phyloP scores from a whole-genome alignment of 1,284 basidiomycete species.

The Tylopilus sp. region DNA sequence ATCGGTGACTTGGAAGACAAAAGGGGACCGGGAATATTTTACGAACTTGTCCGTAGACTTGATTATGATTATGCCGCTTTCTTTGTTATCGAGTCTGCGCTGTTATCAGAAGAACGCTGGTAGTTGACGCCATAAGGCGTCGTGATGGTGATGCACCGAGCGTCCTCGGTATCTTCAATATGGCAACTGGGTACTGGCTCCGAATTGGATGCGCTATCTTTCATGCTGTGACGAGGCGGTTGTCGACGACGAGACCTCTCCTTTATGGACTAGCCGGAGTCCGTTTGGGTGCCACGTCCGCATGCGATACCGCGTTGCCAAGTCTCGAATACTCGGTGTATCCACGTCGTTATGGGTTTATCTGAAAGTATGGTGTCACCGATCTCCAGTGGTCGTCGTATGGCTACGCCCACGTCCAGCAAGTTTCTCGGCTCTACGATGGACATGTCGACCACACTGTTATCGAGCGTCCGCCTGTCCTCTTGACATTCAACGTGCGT shows the following conservation, averaged over 20 bases:
- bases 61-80: neutral
- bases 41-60: slow-evolving; percentile 4
- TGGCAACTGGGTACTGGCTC: neutral
- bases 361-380: slow-evolving; percentile 2
- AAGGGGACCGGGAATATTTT: neutral
- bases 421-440: neutral
- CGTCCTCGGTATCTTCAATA: slow-evolving; percentile 10
- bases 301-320: slow-evolving; percentile 8
- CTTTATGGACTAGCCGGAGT: slow-evolving; percentile 3
- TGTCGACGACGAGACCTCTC: neutral
- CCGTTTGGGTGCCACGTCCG: neutral
- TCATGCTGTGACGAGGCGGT: neutral
- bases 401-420: neutral
- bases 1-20: neutral
- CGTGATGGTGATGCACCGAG: neutral
- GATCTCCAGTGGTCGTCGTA: neutral
- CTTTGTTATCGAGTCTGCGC: neutral
- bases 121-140: slow-evolving; percentile 4
- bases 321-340: slow-evolving; percentile 8
- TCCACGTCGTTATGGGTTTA: slow-evolving; percentile 12
- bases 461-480: neutral
- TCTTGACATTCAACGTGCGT: neutral
- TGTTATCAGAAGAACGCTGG: slow-evolving; percentile 1
- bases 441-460: neutral
- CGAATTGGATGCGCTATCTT: neutral